These are phyloP conservation scores for Thuja plicata DNA, from an alignment of 83 land plant species.

Conservation along the genomic window DNA sequence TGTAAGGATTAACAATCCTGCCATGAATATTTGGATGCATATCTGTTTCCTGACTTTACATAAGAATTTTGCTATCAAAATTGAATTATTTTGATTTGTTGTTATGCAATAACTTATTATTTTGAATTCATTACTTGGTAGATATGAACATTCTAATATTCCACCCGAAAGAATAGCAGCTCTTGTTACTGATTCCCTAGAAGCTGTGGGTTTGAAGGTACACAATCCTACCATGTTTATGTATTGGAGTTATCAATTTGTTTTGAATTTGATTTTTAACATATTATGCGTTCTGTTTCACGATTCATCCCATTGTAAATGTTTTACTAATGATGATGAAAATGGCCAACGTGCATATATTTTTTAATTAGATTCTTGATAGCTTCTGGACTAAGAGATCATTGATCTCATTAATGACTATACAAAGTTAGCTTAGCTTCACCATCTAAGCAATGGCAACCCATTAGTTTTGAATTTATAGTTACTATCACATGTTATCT, in stretches of 20 bases:
- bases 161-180: conserved; percentile 76
- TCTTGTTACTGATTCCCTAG: conserved; percentile 86
- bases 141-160: conserved; percentile 89
- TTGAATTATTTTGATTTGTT: neutral
- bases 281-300: neutral
- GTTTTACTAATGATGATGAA: neutral
- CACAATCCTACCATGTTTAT: neutral
- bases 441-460: neutral
- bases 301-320: neutral
- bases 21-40: neutral
- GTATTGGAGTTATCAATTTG: neutral
- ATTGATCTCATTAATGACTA: neutral
- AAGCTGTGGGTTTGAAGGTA: conserved; percentile 98
- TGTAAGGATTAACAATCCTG: conserved; percentile 52
- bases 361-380: neutral
- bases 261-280: neutral
- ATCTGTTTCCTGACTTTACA: neutral
- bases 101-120: neutral
- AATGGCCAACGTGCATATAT: neutral
- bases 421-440: neutral
- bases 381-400: neutral
- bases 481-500: neutral
- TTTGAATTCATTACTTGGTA: conserved; percentile 18
- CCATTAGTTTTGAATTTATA: neutral
- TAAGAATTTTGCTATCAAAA: neutral